Conservation (phyloP, 2,329 filamentous ascomycete species). For the Kalaharituber pfeilii region DNA sequence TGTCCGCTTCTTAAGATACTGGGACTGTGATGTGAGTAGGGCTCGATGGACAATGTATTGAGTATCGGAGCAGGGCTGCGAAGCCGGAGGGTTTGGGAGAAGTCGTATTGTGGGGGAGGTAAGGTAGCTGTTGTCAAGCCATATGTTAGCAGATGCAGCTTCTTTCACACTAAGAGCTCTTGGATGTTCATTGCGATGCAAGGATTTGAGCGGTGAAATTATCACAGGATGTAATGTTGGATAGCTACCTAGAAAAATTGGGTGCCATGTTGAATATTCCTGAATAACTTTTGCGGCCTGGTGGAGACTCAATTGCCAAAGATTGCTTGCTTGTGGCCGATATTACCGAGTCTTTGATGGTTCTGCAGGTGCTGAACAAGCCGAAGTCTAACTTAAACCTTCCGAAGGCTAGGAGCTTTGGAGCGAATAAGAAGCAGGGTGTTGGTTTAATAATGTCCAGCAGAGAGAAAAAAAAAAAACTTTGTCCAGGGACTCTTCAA, state of each 20-base stretch:
- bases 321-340: neutral
- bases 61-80: neutral
- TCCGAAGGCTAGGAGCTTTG: neutral
- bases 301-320: neutral
- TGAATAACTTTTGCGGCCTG: neutral
- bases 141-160: neutral
- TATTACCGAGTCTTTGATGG: neutral
- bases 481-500: neutral
- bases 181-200: neutral
- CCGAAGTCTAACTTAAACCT: neutral
- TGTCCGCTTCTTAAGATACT: neutral
- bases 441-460: neutral
- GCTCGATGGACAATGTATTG: slow-evolving; percentile 1
- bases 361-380: neutral
- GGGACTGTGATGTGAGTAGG: neutral
- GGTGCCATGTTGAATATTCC: neutral
- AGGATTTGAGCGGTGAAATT: neutral
- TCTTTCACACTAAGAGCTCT: neutral
- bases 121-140: neutral
- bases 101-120: neutral
- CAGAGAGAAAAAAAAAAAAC: neutral
- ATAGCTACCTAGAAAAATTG: neutral
- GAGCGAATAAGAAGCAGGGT: neutral
- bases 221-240: neutral
- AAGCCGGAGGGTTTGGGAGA: neutral